These are phyloP conservation scores for Penicillium sp. DNA, from an alignment of 2,329 filamentous ascomycete genomes.

Conservation along the genomic window DNA sequence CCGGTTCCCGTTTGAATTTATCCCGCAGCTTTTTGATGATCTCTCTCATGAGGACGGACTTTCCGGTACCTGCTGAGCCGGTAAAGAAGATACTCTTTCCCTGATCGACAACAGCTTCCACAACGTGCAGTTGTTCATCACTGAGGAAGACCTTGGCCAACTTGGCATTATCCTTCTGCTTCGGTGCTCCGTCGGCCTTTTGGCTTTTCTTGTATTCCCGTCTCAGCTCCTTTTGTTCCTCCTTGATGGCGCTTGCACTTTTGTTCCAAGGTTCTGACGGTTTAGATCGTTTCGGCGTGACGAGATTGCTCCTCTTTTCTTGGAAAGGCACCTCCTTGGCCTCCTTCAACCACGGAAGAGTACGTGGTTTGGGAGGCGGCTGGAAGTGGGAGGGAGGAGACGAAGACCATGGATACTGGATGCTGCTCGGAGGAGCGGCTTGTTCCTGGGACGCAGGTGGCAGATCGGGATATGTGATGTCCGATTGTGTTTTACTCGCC, in stretches of 20 bases:
- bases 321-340: constrained; percentile 39
- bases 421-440: constrained; percentile 57
- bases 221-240: constrained; percentile 75
- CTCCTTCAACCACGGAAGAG: constrained; percentile 64
- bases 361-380: constrained; percentile 64
- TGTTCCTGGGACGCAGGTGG: constrained; percentile 39
- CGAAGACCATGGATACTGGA: constrained; percentile 73
- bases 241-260: constrained; percentile 75
- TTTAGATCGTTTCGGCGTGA: constrained; percentile 54
- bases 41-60: constrained; percentile 91
- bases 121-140: constrained; percentile 82
- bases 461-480: constrained; percentile 46
- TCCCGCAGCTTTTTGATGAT: constrained; percentile 82
- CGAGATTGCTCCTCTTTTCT: constrained; percentile 34
- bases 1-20: constrained; percentile 77
- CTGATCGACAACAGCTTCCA: constrained; percentile 79
- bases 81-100: constrained; percentile 96
- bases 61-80: constrained; percentile 92
- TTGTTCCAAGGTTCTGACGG: constrained; percentile 70
- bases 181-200: constrained; percentile 51
- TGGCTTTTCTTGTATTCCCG: constrained; percentile 62
- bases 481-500: constrained; percentile 23
- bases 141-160: constrained; percentile 73
- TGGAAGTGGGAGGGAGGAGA: constrained; percentile 56
- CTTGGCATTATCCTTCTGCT: constrained; percentile 44